Percentiles rank a stretch among this genome's conserved stretches.
Evolutionary conservation across 2,329 filamentous ascomycete genomes (phyloP).

Genomic region (Hyphodiscus sp.): DNA sequence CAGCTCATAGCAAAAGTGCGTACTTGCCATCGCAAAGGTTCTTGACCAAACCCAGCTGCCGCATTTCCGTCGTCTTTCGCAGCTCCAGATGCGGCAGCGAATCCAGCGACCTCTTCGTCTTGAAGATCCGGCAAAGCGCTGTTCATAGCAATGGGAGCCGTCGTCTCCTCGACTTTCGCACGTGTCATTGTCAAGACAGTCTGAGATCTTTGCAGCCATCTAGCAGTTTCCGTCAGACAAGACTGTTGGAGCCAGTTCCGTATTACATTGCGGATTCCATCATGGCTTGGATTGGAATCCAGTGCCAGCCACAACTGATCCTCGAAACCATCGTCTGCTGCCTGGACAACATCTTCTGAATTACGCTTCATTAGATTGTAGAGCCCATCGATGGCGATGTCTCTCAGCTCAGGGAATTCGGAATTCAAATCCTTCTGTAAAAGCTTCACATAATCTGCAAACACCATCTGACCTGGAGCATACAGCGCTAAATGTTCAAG

Average conservation of each 20-base stretch:
- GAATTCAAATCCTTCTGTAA: conserved; percentile 74
- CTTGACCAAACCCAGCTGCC: conserved; percentile 58
- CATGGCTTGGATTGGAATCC: conserved; percentile 68
- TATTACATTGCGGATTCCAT: conserved; percentile 79
- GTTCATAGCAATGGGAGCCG: conserved; percentile 38
- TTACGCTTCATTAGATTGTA: conserved; percentile 95
- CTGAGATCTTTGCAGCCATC: conserved; percentile 89
- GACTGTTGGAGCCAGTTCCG: conserved; percentile 92
- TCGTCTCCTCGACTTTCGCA: conserved; percentile 50
- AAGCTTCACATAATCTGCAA: conserved; percentile 72
- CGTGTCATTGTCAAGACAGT: conserved; percentile 83
- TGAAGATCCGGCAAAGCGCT: conserved; percentile 68
- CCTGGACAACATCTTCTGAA: conserved; percentile 71
- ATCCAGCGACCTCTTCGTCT: conserved; percentile 95
- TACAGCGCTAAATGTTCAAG: conserved; percentile 90
- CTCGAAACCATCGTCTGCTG: conserved; percentile 73
- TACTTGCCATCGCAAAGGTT: conserved; percentile 91
- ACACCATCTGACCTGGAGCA: conserved; percentile 80
- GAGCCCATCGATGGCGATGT: conserved; percentile 79
- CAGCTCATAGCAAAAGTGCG: conserved; percentile 89
- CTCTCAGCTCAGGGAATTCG: conserved; percentile 60
- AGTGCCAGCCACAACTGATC: conserved; percentile 88
- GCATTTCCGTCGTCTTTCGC: conserved; percentile 50
- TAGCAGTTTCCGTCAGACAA: conserved; percentile 67
- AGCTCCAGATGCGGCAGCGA: conserved; percentile 64